A percentile compares a stretch with the other conserved stretches of the same genome.
Evolutionary conservation across 108 stramenopile genomes (phyloP).

Genomic region (Fragilariopsis cylindrus): DNA sequence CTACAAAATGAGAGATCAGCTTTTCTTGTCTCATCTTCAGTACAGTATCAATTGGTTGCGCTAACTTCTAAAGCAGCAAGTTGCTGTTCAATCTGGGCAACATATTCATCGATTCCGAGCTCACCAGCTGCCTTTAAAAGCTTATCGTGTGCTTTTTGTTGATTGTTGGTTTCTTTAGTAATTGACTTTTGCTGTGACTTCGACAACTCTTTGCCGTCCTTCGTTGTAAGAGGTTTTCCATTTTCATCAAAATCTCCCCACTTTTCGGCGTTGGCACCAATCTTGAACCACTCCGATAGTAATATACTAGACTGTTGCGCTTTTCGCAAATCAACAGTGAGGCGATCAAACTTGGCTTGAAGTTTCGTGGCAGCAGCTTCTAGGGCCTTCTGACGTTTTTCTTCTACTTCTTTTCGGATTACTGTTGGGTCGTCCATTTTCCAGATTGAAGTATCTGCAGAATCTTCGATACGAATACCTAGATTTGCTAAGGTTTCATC

Average conservation of each 20-base stretch:
- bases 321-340: conserved; percentile 25
- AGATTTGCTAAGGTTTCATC: conserved; percentile 84
- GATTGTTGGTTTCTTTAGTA: conserved; percentile 37
- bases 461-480: conserved; percentile 94
- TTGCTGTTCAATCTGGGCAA: conserved; percentile 44
- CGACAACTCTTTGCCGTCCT: conserved; percentile 32
- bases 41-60: no score
- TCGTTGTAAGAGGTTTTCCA: conserved; percentile 38
- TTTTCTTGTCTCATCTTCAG: no score
- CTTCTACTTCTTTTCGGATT: conserved; percentile 75
- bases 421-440: conserved; percentile 89
- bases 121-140: conserved; percentile 41
- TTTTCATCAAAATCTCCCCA: conserved; percentile 40
- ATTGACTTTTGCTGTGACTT: conserved; percentile 45
- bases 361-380: conserved; percentile 59
- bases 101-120: conserved; percentile 47
- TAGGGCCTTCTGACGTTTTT: conserved; percentile 58
- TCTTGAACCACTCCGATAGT: conserved; percentile 37
- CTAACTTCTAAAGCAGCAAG: conserved; percentile 33
- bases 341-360: conserved; percentile 36
- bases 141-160: conserved; percentile 37
- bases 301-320: conserved; percentile 25
- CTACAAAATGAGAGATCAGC: no score
- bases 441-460: conserved; percentile 82
- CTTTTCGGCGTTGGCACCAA: conserved; percentile 35